Conservation (phyloP, 1,284 basidiomycete genomes). For the Cystobasidium slooffiae region DNA sequence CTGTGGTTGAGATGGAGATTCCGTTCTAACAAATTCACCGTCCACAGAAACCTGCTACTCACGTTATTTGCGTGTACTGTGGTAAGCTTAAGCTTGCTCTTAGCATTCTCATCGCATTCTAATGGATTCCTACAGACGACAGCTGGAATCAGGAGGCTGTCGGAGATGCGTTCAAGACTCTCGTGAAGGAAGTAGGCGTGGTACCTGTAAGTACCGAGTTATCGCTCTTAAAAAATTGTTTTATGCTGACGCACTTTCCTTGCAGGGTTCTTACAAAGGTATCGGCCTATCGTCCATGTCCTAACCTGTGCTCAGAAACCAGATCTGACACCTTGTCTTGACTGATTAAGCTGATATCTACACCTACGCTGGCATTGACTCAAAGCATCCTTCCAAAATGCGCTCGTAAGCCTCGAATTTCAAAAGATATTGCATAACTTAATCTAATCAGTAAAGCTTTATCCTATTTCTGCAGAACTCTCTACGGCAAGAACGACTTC, state of each 20-base stretch:
- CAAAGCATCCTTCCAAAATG: conserved; percentile 56
- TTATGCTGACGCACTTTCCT: not conserved
- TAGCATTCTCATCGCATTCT: not conserved
- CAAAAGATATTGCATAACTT: conserved; percentile 8
- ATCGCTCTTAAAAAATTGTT: not conserved
- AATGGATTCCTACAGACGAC: conserved; percentile 38
- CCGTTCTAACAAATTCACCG: not conserved
- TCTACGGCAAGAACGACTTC: conserved; percentile 42
- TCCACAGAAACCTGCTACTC: conserved; percentile 10
- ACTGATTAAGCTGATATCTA: conserved; percentile 57
- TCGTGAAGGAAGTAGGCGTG: conserved; percentile 45
- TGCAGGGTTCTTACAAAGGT: conserved; percentile 33
- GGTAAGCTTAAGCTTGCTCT: conserved; percentile 12
- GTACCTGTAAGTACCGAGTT: conserved; percentile 6
- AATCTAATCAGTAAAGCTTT: not conserved
- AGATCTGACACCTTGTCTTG: no score
- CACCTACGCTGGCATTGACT: conserved; percentile 56
- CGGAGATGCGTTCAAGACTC: conserved; percentile 41
- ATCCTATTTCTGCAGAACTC: not conserved
- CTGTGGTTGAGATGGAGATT: not conserved
- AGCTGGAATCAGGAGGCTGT: conserved; percentile 47
- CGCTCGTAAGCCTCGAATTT: conserved; percentile 51
- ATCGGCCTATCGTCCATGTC: no score
- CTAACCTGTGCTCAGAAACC: no score
- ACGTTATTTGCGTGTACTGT: conserved; percentile 50